Base-by-base conservation (phyloP, 192 early-diverging fungal species). In the Phlyctochytrium arcticum region DNA sequence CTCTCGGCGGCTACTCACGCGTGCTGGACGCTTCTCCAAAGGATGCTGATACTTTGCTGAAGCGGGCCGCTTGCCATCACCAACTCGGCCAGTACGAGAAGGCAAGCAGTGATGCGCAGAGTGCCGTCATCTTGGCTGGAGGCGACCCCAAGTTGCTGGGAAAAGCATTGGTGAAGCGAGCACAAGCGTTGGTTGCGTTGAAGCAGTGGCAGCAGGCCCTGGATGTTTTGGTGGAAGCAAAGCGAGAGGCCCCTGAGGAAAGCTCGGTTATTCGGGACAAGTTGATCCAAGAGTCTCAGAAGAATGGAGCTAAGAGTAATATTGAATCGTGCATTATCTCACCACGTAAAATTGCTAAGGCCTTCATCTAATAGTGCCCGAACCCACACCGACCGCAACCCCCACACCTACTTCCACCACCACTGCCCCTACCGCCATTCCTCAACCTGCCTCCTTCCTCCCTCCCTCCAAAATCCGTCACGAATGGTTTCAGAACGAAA, bases 401-500 rank as follows among this genome's bases (percentile, higher is more conserved):
- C 24, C 60, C 12, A 24, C 60, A 9, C 24, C 63, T 36, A 21
- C 54, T 24, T 39, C 63, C 19, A 36, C 21, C 26, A 19, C 54
- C 47, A 10, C 70, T 5, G 23, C 30, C n/a, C 65, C 74, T 12
- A 50, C 55, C 23, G n/a, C 64, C 4, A 79, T 75, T 57, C 68
- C 73, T 15, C 59, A 65, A 8, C 49, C 73, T 17, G 73, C 72
- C 0, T 34, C 73, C 19, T 74, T 51, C 53, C 67, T 79, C 29
- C 65, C 77, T 6, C 74, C 77, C 30, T 68, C 78, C 24, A 80
- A 80, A 68, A 79, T 86, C 65, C 74, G 95, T 63, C 94, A 97
- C 62, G 95, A 98, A 76, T 98, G 94, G 95, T 97, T 90, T 76
- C 97, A 99, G 73, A 99, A 88, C 65, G 97, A 98, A 58, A 68